Evolutionary conservation across 345 rosid genomes (phyloP), one percentile per base, ranked within the genome.

Genomic region (Moricandia arvensis): DNA sequence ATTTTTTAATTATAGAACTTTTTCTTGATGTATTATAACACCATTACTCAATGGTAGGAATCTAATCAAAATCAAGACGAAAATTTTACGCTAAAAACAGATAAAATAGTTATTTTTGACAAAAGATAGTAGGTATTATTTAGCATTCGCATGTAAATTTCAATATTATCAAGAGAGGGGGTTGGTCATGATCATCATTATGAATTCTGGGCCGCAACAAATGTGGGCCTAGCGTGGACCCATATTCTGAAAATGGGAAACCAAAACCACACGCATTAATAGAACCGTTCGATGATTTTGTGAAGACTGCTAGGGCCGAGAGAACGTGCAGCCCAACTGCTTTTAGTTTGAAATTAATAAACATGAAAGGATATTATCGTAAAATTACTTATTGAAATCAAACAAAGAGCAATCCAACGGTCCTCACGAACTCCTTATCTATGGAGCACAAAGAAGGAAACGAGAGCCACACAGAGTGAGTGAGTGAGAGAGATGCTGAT

Each of bases 361-460:
- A 30, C 7, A 49, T 1, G 0, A 0, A 63, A 54, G 64, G 64
- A 4, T 17, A 53, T 6, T 34, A 35, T 37, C 1, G 77, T 73
- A 64, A 63, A 43, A 53, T 34, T 0, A n/a, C 0, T 1, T 1
- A 3, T 3, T 16, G 7, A 43, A 74, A 74, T 38, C 17, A 2
- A 54, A 63, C 12, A 55, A 74, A 49, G 18, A 16, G 15, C 49
- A 53, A 53, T 75, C 74, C 80, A 76, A 69, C 75, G 75, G 80
- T 69, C n/a, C n/a, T n/a, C 49, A 69, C 65, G 65, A 69, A 38
- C 49, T 76, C 34, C 38, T 77, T 77, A 71, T 77, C 80, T 8
- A 65, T 71, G 72, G 75, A 71, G 55, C 17, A 13, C 18, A 17
- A 63, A 58, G 8, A 29, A 21, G 54, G 10, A 29, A 45, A 5